These are phyloP conservation scores for Elaeis guineensis DNA, from an alignment of 176 grass and related monocot species.

Conservation along the genomic window DNA sequence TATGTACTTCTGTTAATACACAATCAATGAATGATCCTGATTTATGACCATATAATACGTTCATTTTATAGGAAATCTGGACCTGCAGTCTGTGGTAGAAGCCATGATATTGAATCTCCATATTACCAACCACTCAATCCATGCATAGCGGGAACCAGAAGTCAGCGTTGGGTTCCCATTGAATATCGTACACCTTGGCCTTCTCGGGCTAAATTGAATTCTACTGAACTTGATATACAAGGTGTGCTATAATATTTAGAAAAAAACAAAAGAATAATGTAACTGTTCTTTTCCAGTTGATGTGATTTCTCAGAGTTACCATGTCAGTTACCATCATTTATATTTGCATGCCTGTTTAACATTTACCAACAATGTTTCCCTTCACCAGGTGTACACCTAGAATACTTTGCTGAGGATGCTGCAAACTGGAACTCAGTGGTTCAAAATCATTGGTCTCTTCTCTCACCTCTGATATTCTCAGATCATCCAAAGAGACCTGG, in stretches of 20 bases:
- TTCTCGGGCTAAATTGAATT: conserved; percentile 62
- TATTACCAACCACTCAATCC: conserved; percentile 84
- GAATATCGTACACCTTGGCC: conserved; percentile 74
- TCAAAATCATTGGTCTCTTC: conserved; percentile 88
- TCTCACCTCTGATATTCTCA: conserved; percentile 96
- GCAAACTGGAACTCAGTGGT: conserved; percentile 69
- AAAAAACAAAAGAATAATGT: no score
- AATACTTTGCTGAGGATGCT: conserved; percentile 71
- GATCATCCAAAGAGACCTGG: conserved; percentile 99
- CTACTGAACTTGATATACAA: conserved; percentile 75
- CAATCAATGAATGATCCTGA: no score
- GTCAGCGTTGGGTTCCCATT: conserved; percentile 76
- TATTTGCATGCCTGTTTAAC: no score
- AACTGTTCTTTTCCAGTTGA: no score
- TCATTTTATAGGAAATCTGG: conserved; percentile 64
- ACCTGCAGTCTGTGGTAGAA: conserved; percentile 59
- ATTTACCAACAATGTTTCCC: conserved; percentile 5
- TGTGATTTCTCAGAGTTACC: no score
- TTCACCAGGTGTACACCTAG: conserved; percentile 50
- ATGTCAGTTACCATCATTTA: no score
- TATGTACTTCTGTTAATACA: no score
- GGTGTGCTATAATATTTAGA: conserved; percentile 26
- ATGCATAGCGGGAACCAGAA: conserved; percentile 89
- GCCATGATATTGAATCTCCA: conserved; percentile 73
- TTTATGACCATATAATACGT: background rate